Base-by-base conservation (phyloP, 768 basidiomycete species). In the Termitomyces sp. region DNA sequence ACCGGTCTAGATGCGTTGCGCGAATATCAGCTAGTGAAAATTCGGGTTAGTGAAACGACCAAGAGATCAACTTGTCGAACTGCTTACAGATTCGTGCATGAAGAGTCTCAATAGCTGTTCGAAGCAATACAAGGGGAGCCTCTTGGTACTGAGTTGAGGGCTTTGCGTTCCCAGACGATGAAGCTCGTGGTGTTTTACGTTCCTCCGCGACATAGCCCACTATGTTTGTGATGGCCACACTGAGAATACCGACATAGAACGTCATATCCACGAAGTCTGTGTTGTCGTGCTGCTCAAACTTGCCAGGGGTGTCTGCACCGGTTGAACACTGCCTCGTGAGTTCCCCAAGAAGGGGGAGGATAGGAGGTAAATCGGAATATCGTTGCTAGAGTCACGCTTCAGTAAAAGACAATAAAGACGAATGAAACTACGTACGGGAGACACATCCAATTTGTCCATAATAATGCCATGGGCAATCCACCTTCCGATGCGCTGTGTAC, bases 1-100 rank as follows among this genome's bases (percentile, higher is more conserved):
- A 89, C 50, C 91, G 84, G 61, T 91, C 89, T 36, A 93, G 76
- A 69, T 89, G 83, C 2, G 86, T 83, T 30, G 87, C 89, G 49
- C 88, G 86, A 3, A 84, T 85, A 67, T 92, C 90, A 49, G 82
- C 88, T 90, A 59, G 13, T 20, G 10, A 18, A 32, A n/a, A 40
- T 18, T 20, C 38, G 41, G 28, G 40, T 43, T 56, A 57, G 41
- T 46, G 32, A 33, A 41, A 40, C 7, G 10, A 13, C 56, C 10
- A 48, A 8, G 12, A 44, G 30, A 30, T 13, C 40, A 51, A 33
- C 4, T 32, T 46, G 38, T 13, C 50, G 23, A 48, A 30, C 47
- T 23, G 75, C 85, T 58, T 56, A 90, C 89, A 76, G 56, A 90
- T 90, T 54, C 76, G 80, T 14, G 79, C 77, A 66, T 87, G 86